Evolutionary conservation across 106 monocot species (phyloP).

Genomic region (Dendrobium officinale): DNA sequence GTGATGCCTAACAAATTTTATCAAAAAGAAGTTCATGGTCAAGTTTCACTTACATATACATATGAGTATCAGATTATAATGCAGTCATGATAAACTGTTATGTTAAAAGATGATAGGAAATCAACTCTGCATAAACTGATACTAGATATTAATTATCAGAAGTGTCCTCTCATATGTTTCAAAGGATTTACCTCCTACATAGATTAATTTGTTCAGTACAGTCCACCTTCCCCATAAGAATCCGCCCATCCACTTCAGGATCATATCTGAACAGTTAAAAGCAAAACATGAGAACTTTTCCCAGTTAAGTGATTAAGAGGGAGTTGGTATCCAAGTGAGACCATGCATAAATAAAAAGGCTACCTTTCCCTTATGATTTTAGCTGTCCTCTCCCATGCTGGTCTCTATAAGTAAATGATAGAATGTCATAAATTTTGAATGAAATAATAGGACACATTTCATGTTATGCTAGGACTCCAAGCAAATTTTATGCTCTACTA

Average conservation of each 20-base stretch:
- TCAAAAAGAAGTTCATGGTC: background rate
- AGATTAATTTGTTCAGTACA: constrained; percentile 66
- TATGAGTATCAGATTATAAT: background rate
- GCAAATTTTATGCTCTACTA: background rate
- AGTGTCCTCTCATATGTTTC: background rate
- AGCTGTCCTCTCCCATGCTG: constrained; percentile 83
- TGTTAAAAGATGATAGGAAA: background rate
- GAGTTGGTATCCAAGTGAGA: background rate
- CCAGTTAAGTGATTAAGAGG: background rate
- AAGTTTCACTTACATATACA: background rate
- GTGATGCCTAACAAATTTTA: constrained; percentile 55
- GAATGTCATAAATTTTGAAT: background rate
- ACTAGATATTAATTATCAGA: background rate
- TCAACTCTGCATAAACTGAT: background rate
- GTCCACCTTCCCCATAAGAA: constrained; percentile 89
- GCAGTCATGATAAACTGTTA: too few species aligned
- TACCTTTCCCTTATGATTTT: constrained; percentile 67
- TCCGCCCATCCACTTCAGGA: constrained; percentile 82
- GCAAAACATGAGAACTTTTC: background rate
- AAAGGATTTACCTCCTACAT: constrained; percentile 71
- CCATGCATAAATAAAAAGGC: background rate
- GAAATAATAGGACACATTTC: background rate
- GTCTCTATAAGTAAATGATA: constrained; percentile 44
- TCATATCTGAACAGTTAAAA: constrained; percentile 57
- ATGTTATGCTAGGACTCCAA: background rate